Evolutionary conservation across 768 basidiomycete genomes (phyloP), one percentile per base, ranked within the genome.

Genomic region (Amanita rubescens): DNA sequence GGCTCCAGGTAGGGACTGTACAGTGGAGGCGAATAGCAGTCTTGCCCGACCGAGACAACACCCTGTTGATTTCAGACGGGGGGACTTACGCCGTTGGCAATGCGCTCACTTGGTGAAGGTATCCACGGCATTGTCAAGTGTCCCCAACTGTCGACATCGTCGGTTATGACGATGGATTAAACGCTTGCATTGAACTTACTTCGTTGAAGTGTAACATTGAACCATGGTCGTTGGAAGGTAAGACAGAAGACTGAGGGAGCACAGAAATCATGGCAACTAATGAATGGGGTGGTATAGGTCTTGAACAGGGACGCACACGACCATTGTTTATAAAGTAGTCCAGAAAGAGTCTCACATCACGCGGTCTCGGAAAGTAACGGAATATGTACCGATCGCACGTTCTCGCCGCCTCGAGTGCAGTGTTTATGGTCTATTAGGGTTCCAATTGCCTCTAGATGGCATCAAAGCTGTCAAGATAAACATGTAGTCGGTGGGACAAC

Each of bases 1-100:
- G 70, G 24, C 73, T 76, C 78, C 82, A 85, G 25, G 83, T 87
- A 1, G 85, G 85, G 37, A 87, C 72, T 15, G 79, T 79, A 67
- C 85, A 86, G 51, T 81, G 75, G 34, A 87, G 70, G 20, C 79
- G 74, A 34, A 86, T 70, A 20, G 77, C 66, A 8, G 70, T 67
- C 55, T 62, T 70, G 25, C 78, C 75, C 15, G 78, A 76, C 53
- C 69, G 69, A 37, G 75, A 59, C 44, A 80, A 69, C 51, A 82
- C 66, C 57, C 82, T 85, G 25, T 10, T 12, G 19, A 10, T 5
- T 42, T n/a, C 19, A 20, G 25, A 44, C 27, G 25, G 24, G 22
- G 5, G 12, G 17, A 30, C 47, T n/a, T 10, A 39, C 22, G 12
- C 37, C 24, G 20, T 32, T 27, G n/a, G 24, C 27, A 25, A 19